These are phyloP conservation scores for Amphibolis antarctica DNA, from an alignment of 106 monocot species.

Conservation along the genomic window DNA sequence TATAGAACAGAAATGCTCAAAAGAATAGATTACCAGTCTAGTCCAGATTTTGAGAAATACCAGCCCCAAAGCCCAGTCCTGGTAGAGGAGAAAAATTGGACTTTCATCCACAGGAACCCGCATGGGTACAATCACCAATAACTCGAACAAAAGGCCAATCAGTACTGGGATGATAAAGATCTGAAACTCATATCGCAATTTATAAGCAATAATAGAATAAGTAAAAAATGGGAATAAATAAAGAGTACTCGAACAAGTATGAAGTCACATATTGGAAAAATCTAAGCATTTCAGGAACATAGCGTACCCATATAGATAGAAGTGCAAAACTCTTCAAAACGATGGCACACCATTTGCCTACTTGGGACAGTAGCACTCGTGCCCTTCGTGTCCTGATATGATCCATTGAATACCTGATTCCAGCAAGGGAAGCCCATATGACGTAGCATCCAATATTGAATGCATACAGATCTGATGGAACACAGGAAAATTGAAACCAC, in stretches of 20 bases:
- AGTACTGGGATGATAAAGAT: conserved; percentile 87
- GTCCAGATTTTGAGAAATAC: conserved; percentile 98
- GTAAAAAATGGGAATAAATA: not conserved
- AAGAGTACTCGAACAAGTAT: not conserved
- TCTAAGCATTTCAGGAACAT: too few species aligned
- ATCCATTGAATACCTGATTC: conserved; percentile 51
- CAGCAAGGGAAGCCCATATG: conserved; percentile 71
- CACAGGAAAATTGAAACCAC: not conserved
- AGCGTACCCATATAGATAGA: conserved; percentile 86
- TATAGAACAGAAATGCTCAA: not conserved
- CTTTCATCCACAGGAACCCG: conserved; percentile 95
- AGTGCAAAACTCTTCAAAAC: conserved; percentile 77
- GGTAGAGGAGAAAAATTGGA: conserved; percentile 91
- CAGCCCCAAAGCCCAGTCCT: conserved; percentile 95
- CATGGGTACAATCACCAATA: conserved; percentile 88
- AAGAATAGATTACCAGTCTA: conserved; percentile 44
- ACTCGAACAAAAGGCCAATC: conserved; percentile 91
- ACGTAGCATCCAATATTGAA: conserved; percentile 90
- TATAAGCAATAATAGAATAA: not conserved
- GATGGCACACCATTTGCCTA: conserved; percentile 76
- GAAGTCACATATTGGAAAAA: too few species aligned
- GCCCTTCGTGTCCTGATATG: conserved; percentile 51
- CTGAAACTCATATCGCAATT: conserved; percentile 17
- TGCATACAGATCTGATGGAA: conserved; percentile 73
- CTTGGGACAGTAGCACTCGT: conserved; percentile 40